Base-by-base conservation (phyloP, 2,329 filamentous ascomycete genomes). In the Botrytis pseudocinerea region DNA sequence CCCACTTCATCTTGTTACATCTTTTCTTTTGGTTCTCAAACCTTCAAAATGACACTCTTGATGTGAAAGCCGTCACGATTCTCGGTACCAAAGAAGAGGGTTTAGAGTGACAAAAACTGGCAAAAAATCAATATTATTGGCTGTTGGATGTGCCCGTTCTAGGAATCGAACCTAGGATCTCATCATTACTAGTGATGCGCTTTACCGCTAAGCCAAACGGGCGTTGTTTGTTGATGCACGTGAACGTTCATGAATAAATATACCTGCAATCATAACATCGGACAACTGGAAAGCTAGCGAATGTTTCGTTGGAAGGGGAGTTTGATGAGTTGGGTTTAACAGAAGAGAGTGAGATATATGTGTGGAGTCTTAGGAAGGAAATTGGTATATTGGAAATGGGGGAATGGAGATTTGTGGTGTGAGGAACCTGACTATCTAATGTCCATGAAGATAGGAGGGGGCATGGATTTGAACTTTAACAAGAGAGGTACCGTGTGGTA, bases 121-220 rank as follows among this genome's bases (percentile, higher is more conserved):
- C n/a, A 63, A 63, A 63, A 63, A 32, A 32, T 3, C 32, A 32
- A 3, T 32, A 2, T 32, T 4, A 32, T 4, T 32, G 32, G 4
- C 4, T 32, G 2, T 32, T 32, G 32, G 4, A 32, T 32, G 4
- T 32, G 32, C 48, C 64, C 64, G 48, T 68, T 68, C 64, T 68
- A 68, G 64, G 64, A 68, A 57, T 68, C 64, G 64, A 68, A 68
- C 64, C 64, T 68, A 54, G 64, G 64, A 68, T 68, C 46, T 68
- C 48, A 68, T 57, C 64, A 68, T 68, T 68, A 68, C 64, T 68
- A 68, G 64, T 68, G 64, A 68, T 68, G 64, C 64, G 64, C 64
- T 68, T 68, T 68, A 68, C 64, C 64, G 48, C 64, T 68, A 68
- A 68, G 64, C 64, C 64, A 68, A 68, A 68, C 64, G 64, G 64